Conservation (phyloP, 2,329 filamentous ascomycete species). For the Sclerotinia minor region DNA sequence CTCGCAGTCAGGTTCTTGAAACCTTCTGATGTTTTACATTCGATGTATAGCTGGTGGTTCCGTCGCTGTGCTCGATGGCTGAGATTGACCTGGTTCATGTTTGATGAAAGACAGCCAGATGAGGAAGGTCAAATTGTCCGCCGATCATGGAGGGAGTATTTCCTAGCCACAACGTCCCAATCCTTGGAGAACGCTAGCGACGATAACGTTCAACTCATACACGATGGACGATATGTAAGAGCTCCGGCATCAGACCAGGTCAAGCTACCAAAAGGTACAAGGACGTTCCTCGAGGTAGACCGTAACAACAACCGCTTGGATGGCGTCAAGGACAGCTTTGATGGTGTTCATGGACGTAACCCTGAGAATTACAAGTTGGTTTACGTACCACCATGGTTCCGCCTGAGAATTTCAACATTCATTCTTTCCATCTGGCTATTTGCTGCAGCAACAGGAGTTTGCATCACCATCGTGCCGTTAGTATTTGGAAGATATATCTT, state of each 20-base stretch:
- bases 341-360: constrained; percentile 57
- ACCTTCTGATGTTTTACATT: constrained; percentile 79
- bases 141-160: constrained; percentile 59
- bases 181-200: constrained; percentile 48
- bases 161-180: constrained; percentile 42
- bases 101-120: constrained; percentile 76
- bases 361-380: constrained; percentile 57
- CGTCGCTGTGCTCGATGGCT: constrained; percentile 76
- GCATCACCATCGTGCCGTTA: constrained; percentile 82
- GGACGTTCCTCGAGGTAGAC: constrained; percentile 77
- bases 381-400: constrained; percentile 84
- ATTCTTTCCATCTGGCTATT: constrained; percentile 92
- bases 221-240: constrained; percentile 79
- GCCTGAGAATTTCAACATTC: constrained; percentile 76
- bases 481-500: constrained; percentile 81
- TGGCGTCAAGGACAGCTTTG: constrained; percentile 52
- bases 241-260: constrained; percentile 95
- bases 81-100: constrained; percentile 88
- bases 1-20: constrained; percentile 80
- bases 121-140: constrained; percentile 73
- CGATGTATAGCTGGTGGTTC: constrained; percentile 97
- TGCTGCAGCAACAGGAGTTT: constrained; percentile 81
- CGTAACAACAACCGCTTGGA: constrained; percentile 66
- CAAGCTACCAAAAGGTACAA: constrained; percentile 80
- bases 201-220: constrained; percentile 45